Evolutionary conservation across 805 yeast genomes (phyloP).

Genomic region (Sugiyamaella lignohabitans): DNA sequence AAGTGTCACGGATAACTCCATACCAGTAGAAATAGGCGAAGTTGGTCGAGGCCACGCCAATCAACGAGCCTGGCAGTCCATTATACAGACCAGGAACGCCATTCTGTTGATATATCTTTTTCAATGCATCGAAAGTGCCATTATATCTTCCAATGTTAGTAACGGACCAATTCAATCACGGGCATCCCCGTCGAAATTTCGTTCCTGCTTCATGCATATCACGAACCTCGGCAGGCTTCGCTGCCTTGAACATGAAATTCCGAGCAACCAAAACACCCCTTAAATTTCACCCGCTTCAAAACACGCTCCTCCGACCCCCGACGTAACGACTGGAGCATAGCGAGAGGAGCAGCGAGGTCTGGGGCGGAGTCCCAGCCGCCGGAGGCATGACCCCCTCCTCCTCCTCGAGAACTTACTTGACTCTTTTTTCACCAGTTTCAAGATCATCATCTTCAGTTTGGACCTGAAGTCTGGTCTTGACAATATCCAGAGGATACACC

Average conservation of each 20-base stretch:
- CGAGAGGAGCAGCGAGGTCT: no score
- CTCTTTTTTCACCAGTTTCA: neutral
- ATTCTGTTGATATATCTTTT: constrained; percentile 46
- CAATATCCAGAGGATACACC: constrained; percentile 75
- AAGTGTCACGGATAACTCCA: constrained; percentile 56
- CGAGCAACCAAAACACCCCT: no score
- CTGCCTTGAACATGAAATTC: no score
- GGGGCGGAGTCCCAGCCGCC: no score
- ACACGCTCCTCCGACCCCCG: no score
- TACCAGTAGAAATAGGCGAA: constrained; percentile 88
- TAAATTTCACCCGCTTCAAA: no score
- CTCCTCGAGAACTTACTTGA: neutral
- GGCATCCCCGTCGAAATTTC: neutral
- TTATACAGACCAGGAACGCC: constrained; percentile 67
- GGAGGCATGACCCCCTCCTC: no score
- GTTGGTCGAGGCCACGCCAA: constrained; percentile 70
- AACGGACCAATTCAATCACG: neutral
- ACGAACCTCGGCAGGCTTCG: no score
- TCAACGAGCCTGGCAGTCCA: constrained; percentile 60
- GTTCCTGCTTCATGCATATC: no score
- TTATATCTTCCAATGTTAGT: constrained; percentile 34
- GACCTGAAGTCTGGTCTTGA: constrained; percentile 71
- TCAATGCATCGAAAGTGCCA: constrained; percentile 56
- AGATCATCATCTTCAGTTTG: constrained; percentile 36
- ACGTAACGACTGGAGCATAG: no score